Conservation (phyloP, 139 green algal genomes). For the Chlorella vulgaris region DNA sequence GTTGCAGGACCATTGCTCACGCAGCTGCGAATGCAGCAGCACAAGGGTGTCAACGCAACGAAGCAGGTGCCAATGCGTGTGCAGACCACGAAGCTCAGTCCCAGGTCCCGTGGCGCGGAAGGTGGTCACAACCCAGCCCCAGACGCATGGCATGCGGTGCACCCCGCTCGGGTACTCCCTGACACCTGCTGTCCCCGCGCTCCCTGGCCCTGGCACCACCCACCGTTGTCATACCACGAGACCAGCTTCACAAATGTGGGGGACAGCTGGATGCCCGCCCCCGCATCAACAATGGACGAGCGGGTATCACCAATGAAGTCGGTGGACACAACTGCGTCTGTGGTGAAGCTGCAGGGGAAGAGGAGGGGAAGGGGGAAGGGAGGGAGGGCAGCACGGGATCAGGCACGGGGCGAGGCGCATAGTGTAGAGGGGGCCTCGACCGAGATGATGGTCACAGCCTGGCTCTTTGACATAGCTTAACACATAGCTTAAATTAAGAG, state of each 20-base stretch:
- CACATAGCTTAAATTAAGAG: too few relatives aligned
- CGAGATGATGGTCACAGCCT: too few relatives aligned
- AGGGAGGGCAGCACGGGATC: not conserved
- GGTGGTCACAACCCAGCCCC: too few relatives aligned
- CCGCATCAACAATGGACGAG: constrained; percentile 86
- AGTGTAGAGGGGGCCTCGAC: too few relatives aligned
- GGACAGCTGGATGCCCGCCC: constrained; percentile 87
- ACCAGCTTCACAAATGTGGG: constrained; percentile 73
- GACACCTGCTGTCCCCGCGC: not conserved
- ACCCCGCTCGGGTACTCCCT: not conserved
- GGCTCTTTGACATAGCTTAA: too few relatives aligned
- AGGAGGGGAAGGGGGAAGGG: not conserved
- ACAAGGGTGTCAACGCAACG: not conserved
- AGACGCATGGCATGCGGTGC: not conserved
- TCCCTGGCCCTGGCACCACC: not conserved
- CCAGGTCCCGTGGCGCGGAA: too few relatives aligned
- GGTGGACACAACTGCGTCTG: constrained; percentile 40
- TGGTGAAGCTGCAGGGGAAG: constrained; percentile 29
- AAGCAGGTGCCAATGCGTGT: not conserved
- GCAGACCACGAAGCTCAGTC: too few relatives aligned
- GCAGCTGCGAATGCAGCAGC: not conserved
- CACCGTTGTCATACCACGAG: constrained; percentile 36
- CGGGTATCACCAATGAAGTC: constrained; percentile 90
- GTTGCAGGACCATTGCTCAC: too few relatives aligned
- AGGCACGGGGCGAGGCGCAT: too few relatives aligned